A percentile compares a stretch with the other conserved stretches of the same genome.
phyloP scores from a whole-genome alignment of 2,329 filamentous ascomycete species.

The Laburnicola sp. region DNA sequence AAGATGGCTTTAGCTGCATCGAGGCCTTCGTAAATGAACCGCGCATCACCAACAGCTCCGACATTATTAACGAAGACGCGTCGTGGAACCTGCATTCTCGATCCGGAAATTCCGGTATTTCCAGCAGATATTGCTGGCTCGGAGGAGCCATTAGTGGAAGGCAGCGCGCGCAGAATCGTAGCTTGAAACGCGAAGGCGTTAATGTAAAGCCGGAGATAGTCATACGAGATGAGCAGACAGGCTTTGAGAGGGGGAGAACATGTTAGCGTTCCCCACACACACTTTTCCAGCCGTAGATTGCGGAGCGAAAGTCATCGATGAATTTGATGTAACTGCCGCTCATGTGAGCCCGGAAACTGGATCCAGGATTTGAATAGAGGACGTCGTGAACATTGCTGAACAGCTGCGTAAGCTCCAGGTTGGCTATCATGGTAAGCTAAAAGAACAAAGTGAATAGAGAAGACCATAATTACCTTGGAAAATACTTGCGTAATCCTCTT shows the following conservation, averaged over 20 bases:
- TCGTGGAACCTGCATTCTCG: constrained; percentile 43
- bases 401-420: constrained; percentile 70
- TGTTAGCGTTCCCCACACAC: constrained; percentile 67
- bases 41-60: constrained; percentile 52
- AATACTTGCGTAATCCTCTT: constrained; percentile 68
- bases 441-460: not conserved
- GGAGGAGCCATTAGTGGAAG: constrained; percentile 26
- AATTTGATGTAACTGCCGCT: constrained; percentile 75
- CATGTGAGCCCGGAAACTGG: constrained; percentile 69
- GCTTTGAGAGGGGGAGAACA: constrained; percentile 69
- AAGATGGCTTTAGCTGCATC: constrained; percentile 55
- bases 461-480: constrained; percentile 54
- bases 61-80: constrained; percentile 56
- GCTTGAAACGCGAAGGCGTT: constrained; percentile 78
- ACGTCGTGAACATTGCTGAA: constrained; percentile 76
- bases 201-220: constrained; percentile 72
- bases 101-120: constrained; percentile 4
- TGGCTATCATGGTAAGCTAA: constrained; percentile 49
- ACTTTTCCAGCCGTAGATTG: constrained; percentile 71
- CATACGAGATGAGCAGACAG: constrained; percentile 69
- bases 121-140: constrained; percentile 6
- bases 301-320: constrained; percentile 71
- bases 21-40: constrained; percentile 56
- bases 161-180: constrained; percentile 56
- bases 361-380: constrained; percentile 70